Evolutionary conservation across 2,329 filamentous ascomycete species (phyloP), one percentile per base, ranked within the genome.

Genomic region (Ophiosphaerella korrae): DNA sequence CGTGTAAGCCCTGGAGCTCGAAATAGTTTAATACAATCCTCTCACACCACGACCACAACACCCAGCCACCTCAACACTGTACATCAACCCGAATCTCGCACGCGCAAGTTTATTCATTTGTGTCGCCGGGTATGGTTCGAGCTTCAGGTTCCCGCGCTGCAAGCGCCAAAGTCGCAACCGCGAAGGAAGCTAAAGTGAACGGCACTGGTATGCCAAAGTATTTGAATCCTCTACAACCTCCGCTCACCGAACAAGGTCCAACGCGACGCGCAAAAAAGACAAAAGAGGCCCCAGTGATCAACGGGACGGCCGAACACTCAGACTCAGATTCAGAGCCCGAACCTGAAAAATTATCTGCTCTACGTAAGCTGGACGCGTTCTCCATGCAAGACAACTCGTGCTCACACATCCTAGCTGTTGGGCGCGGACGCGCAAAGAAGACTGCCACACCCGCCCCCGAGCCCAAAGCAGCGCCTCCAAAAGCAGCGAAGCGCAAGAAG

Each of bases 401-500:
- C 60, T 60, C 47, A 61, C 48, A 52, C 46, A 42, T 43, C 45
- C 16, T 46, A 59, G 54, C 42, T 39, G 52, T 51, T 52, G 54
- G 26, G 45, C 58, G 56, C 32, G 50, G 48, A 14, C 65, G 64
- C 55, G 40, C 63, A 38, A 57, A 57, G 45, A 56, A 64, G 48
- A 55, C 55, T 23, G 60, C 50, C 21, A 62, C 56, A 18, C 57
- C 67, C 31, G 59, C 58, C 7, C 52, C 49, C 12, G 61, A 55
- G 32, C 44, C 58, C 29, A 55, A 57, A 32, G 40, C 45, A 37
- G 57, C 50, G 32, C 49, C 55, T 11, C 45, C 55, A 16, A 62
- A 58, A 55, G 54, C 55, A 45, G 55, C 50, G 7, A 72, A 71
- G 60, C 66, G 66, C 55, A 71, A 71, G 57, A 66, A 70, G 55